phyloP scores from a whole-genome alignment of 139 green algal species.

The Chlorella sp. region DNA sequence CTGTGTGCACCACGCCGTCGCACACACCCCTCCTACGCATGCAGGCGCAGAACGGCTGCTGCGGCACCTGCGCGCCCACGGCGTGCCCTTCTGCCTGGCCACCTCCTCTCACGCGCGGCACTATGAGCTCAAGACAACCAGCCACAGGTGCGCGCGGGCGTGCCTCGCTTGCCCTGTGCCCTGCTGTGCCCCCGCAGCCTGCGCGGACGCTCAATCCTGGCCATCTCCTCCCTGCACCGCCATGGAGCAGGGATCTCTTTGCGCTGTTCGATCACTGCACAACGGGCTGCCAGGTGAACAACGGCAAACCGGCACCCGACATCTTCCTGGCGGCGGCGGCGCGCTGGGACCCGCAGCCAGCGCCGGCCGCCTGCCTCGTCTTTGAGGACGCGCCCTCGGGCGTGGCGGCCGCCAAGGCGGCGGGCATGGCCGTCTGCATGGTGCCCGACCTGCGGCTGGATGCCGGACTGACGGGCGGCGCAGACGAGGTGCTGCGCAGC shows the following conservation, averaged over 20 bases:
- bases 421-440: conserved; percentile 65
- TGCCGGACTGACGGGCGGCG: not conserved
- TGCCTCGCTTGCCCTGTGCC: not conserved
- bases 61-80: conserved; percentile 61
- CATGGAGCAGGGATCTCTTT: conserved; percentile 55
- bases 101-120: conserved; percentile 70
- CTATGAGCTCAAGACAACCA: conserved; percentile 80
- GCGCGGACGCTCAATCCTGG: not conserved
- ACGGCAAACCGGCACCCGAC: conserved; percentile 82
- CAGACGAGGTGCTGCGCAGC: conserved; percentile 43
- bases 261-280: conserved; percentile 65
- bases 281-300: conserved; percentile 56
- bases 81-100: conserved; percentile 74
- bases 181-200: not conserved
- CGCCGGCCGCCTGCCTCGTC: conserved; percentile 50
- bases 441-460: conserved; percentile 54
- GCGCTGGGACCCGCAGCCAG: conserved; percentile 29
- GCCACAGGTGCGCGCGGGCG: conserved; percentile 37
- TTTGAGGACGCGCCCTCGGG: conserved; percentile 85
- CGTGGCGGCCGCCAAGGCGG: conserved; percentile 66
- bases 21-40: not conserved
- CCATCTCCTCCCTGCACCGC: not conserved
- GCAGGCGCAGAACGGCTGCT: conserved; percentile 59
- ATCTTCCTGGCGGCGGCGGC: conserved; percentile 76
- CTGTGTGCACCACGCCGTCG: too few relatives aligned